These are phyloP conservation scores for Williopsis jadinii DNA, from an alignment of 1,139 yeast genomes.

Conservation along the genomic window DNA sequence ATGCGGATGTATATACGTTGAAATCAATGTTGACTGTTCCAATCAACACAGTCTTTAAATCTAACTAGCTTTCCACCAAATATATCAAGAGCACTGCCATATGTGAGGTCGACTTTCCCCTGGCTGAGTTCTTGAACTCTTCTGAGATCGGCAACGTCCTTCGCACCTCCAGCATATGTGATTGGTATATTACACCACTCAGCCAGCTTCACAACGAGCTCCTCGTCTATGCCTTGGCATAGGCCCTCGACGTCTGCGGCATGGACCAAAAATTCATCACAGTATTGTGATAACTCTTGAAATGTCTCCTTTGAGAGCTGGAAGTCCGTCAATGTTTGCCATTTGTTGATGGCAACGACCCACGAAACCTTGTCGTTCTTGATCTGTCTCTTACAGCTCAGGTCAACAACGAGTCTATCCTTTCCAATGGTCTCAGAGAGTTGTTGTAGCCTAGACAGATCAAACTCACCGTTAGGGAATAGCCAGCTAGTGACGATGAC, in stretches of 20 bases:
- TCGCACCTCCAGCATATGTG: conserved; percentile 97
- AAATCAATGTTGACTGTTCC: conserved; percentile 42
- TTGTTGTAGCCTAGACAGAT: conserved; percentile 16
- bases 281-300: conserved; percentile 47
- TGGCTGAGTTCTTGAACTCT: conserved; percentile 58
- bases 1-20: too few species aligned
- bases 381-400: conserved; percentile 62
- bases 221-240: conserved; percentile 84
- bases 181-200: conserved; percentile 77
- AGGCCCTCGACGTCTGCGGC: conserved; percentile 99
- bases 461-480: conserved; percentile 33
- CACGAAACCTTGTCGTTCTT: conserved; percentile 37
- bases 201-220: conserved; percentile 62
- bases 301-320: conserved; percentile 50
- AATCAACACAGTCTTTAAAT: conserved; percentile 63
- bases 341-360: conserved; percentile 94
- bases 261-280: conserved; percentile 84
- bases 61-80: conserved; percentile 83
- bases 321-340: conserved; percentile 83
- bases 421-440: conserved; percentile 53
- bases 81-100: conserved; percentile 87
- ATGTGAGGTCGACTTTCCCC: conserved; percentile 86
- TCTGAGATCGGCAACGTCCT: conserved; percentile 57
- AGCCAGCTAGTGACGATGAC: conserved; percentile 92
- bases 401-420: conserved; percentile 72